Percentiles rank a stretch among this genome's conserved stretches.
Evolutionary conservation across 495 filamentous ascomycete species (phyloP).

Genomic region (Aspergillus wentii): DNA sequence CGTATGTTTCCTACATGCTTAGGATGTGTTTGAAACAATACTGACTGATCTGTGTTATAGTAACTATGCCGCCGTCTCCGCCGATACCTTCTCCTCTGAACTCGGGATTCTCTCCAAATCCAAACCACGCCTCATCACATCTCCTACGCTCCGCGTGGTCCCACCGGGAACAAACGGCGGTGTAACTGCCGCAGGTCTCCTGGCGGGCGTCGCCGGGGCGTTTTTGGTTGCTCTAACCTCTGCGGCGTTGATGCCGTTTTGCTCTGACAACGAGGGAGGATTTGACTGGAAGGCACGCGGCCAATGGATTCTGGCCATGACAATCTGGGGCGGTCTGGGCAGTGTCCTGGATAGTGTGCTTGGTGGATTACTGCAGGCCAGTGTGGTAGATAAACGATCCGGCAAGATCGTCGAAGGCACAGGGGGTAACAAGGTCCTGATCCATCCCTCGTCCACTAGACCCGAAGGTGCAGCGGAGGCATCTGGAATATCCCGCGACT

Average conservation of each 20-base stretch:
- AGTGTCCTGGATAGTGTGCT: conserved; percentile 82
- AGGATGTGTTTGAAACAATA: not conserved
- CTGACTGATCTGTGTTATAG: conserved; percentile 13
- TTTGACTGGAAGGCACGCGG: conserved; percentile 46
- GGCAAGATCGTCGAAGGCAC: conserved; percentile 88
- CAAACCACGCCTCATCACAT: conserved; percentile 81
- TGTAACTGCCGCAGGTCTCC: conserved; percentile 66
- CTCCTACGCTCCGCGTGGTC: conserved; percentile 65
- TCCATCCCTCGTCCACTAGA: conserved; percentile 28
- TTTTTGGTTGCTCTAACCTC: conserved; percentile 64
- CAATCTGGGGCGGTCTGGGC: conserved; percentile 67
- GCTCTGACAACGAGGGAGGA: conserved; percentile 34
- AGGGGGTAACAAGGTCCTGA: conserved; percentile 62
- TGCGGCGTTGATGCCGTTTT: conserved; percentile 65
- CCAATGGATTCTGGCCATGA: conserved; percentile 56
- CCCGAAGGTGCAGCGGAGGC: conserved; percentile 4
- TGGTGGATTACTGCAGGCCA: conserved; percentile 80
- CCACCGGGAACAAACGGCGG: conserved; percentile 92
- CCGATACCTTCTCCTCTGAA: conserved; percentile 94
- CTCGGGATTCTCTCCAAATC: conserved; percentile 81
- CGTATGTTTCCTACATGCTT: conserved; percentile 26
- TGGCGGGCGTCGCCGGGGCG: conserved; percentile 71
- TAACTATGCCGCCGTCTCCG: conserved; percentile 86
- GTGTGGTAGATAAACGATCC: conserved; percentile 74
- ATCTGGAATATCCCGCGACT: not conserved